Conservation (phyloP, 2,329 filamentous ascomycete species). For the Epichloe aotearoae region DNA sequence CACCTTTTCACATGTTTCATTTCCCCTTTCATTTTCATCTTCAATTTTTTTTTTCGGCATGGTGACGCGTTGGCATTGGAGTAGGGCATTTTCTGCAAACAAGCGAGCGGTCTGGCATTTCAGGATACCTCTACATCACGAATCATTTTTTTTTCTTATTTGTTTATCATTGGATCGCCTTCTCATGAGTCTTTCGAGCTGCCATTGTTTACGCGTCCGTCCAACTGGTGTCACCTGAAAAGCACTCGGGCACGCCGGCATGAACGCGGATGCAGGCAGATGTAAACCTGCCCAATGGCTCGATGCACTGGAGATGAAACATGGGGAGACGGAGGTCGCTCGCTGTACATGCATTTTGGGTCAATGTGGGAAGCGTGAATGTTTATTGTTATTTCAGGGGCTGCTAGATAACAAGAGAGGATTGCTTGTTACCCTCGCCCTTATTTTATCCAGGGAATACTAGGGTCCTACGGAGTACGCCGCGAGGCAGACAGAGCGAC, state of each 20-base stretch:
- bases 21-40: neutral
- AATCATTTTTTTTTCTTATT: neutral
- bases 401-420: no score
- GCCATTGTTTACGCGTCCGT: neutral
- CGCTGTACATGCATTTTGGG: neutral
- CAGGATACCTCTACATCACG: neutral
- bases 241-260: neutral
- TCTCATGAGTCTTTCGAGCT: neutral
- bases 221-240: neutral
- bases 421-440: no score
- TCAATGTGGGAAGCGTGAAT: neutral
- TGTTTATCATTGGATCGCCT: neutral
- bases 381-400: no score
- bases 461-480: neutral
- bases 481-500: neutral
- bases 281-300: neutral
- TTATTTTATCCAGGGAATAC: neutral
- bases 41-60: neutral
- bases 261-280: neutral
- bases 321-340: neutral
- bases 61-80: neutral
- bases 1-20: neutral
- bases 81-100: neutral
- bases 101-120: constrained; percentile 5
- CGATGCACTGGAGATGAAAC: neutral